These are phyloP conservation scores for Plicaturopsis crispa DNA, from an alignment of 768 basidiomycete species.

Conservation along the genomic window DNA sequence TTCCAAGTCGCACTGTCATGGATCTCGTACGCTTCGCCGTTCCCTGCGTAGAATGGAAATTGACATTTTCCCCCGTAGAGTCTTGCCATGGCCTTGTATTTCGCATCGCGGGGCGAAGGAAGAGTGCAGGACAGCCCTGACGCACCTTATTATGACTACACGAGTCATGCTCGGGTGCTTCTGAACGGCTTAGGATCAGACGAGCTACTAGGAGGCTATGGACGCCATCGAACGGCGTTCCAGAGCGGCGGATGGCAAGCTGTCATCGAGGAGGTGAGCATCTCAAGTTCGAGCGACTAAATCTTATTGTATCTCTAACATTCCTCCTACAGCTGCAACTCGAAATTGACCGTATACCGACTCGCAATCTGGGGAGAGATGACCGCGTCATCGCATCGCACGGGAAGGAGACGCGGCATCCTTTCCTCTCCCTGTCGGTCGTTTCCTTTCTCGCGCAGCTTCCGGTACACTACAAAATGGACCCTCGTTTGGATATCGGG, in stretches of 20 bases:
- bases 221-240: conserved; percentile 78
- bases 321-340: conserved; percentile 62
- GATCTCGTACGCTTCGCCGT: conserved; percentile 60
- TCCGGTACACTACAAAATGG: conserved; percentile 78
- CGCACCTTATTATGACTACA: conserved; percentile 44
- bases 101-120: conserved; percentile 81
- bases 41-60: neutral
- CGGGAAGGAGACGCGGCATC: conserved; percentile 89
- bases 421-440: conserved; percentile 78
- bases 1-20: conserved; percentile 78
- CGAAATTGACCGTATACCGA: conserved; percentile 82
- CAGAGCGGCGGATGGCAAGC: conserved; percentile 61
- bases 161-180: conserved; percentile 71
- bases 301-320: neutral
- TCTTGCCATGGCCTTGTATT: conserved; percentile 86
- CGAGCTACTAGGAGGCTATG: conserved; percentile 91
- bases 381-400: conserved; percentile 89
- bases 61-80: conserved; percentile 43
- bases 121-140: conserved; percentile 31
- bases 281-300: neutral
- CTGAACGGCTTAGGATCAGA: conserved; percentile 93
- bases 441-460: conserved; percentile 71
- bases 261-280: conserved; percentile 69
- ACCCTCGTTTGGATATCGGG: conserved; percentile 67
- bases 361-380: conserved; percentile 87